Conservation (phyloP, 331 rosid genomes). For the Phaseolus coccineus region DNA sequence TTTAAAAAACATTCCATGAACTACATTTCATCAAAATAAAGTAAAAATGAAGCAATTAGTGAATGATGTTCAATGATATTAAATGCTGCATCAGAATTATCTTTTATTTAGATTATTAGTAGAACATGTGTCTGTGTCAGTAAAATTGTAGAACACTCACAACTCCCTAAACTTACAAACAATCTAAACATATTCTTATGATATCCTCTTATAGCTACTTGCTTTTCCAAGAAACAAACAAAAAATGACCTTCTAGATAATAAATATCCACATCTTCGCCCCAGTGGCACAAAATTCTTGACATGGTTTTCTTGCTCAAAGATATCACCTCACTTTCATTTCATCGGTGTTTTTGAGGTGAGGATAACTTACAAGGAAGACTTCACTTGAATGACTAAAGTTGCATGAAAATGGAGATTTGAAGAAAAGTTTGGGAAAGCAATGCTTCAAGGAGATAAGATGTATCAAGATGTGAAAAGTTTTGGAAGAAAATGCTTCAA, state of each 20-base stretch:
- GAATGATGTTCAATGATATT: no score
- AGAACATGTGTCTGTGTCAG: not conserved
- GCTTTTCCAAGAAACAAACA: conserved; percentile 7
- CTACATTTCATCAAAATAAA: no score
- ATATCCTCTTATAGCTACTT: conserved; percentile 5
- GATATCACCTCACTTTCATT: conserved; percentile 30
- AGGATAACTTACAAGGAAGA: conserved; percentile 28
- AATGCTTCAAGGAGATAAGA: not conserved
- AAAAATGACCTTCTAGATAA: conserved; percentile 14
- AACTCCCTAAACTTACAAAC: not conserved
- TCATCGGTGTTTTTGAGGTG: conserved; percentile 21
- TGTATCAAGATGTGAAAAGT: not conserved
- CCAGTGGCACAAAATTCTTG: conserved; percentile 17
- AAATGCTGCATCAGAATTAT: not conserved
- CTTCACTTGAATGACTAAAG: conserved; percentile 33
- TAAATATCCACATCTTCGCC: conserved; percentile 33
- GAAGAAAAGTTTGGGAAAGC: not conserved
- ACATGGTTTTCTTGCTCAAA: conserved; percentile 12
- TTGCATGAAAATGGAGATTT: conserved; percentile 36
- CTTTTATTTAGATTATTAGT: not conserved
- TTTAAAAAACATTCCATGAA: no score
- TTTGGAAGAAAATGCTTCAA: conserved; percentile 19
- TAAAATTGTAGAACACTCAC: not conserved
- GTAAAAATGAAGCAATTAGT: no score
- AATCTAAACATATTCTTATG: conserved; percentile 27